These are phyloP conservation scores for Aegilops longissima DNA, from an alignment of 176 grass and related monocot genomes.

Conservation along the genomic window DNA sequence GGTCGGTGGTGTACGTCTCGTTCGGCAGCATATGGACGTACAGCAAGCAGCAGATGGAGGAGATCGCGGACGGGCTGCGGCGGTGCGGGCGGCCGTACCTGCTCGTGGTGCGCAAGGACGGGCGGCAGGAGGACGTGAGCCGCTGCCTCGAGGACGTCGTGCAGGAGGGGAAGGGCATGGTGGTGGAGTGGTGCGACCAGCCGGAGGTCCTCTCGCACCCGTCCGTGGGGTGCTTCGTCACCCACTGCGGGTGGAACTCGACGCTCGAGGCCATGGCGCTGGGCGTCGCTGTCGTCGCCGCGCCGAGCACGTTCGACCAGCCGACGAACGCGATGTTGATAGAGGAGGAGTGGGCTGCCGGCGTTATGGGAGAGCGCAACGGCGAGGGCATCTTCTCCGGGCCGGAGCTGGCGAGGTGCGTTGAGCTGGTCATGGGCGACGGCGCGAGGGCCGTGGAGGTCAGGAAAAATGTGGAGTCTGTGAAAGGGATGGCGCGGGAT, in stretches of 20 bases:
- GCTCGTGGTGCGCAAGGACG: slow-evolving; percentile 43
- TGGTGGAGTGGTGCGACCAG: slow-evolving; percentile 65
- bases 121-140: background rate
- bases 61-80: slow-evolving; percentile 26
- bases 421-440: slow-evolving; percentile 55
- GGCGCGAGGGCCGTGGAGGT: slow-evolving; percentile 15
- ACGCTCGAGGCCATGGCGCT: slow-evolving; percentile 46
- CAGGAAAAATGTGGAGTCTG: slow-evolving; percentile 18
- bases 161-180: slow-evolving; percentile 26
- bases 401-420: slow-evolving; percentile 49
- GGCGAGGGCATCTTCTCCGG: slow-evolving; percentile 29
- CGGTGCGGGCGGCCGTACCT: slow-evolving; percentile 40
- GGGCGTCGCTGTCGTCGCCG: slow-evolving; percentile 35
- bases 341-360: slow-evolving; percentile 40
- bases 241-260: slow-evolving; percentile 68
- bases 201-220: slow-evolving; percentile 45
- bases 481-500: slow-evolving; percentile 11
- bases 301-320: slow-evolving; percentile 41
- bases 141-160: background rate
- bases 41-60: slow-evolving; percentile 43
- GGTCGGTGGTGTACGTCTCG: slow-evolving; percentile 60
- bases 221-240: slow-evolving; percentile 64
- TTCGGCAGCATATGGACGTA: slow-evolving; percentile 55
- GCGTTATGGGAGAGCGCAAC: background rate
- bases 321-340: slow-evolving; percentile 25